Evolutionary conservation across 345 rosid species (phyloP).

Genomic region (Punica granatum): DNA sequence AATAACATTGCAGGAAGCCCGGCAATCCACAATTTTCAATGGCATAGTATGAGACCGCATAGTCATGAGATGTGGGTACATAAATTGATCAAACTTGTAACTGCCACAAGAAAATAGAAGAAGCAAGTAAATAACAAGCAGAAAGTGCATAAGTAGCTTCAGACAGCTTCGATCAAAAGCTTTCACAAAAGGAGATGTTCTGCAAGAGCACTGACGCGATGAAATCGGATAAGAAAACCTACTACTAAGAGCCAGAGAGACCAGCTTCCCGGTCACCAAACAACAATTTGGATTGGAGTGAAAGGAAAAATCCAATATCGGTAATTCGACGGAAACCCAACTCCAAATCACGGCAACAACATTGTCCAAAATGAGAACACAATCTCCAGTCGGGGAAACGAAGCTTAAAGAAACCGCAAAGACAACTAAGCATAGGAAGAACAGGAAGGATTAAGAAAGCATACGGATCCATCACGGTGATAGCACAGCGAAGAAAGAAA

Average conservation of each 20-base stretch:
- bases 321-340: background rate
- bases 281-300: background rate
- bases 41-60: background rate
- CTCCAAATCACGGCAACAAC: background rate
- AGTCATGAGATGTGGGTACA: background rate
- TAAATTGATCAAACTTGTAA: background rate
- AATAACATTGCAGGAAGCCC: constrained; percentile 5
- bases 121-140: background rate
- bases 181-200: background rate
- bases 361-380: background rate
- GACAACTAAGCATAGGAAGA: background rate
- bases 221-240: background rate
- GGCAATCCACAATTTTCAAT: background rate
- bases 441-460: background rate
- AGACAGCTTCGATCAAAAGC: background rate
- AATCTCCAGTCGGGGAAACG: background rate
- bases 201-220: background rate
- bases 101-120: background rate
- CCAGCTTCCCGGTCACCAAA: background rate
- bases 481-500: background rate
- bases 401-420: background rate
- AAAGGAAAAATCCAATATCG: background rate
- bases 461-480: background rate
- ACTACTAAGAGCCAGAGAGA: background rate
- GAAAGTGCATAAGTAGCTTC: background rate